These are phyloP conservation scores for Ganoderma sp. DNA, from an alignment of 1,284 basidiomycete genomes.

Conservation along the genomic window DNA sequence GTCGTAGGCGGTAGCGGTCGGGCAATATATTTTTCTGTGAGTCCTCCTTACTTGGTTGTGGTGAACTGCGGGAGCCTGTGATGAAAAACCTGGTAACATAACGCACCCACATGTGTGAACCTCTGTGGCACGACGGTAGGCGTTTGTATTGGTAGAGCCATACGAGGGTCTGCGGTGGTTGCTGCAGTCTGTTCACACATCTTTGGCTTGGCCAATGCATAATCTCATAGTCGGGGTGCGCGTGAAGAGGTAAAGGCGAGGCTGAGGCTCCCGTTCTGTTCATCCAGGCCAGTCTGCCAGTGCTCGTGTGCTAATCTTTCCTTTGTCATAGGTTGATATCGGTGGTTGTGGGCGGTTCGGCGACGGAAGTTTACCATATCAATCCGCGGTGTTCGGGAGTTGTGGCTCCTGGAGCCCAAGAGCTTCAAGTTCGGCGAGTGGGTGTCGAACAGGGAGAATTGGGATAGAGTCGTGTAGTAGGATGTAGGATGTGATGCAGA, in stretches of 20 bases:
- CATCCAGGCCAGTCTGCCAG: conserved; percentile 1
- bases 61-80: conserved; percentile 48
- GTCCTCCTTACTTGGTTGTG: conserved; percentile 32
- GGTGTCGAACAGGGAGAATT: background rate
- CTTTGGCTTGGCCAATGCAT: conserved; percentile 18
- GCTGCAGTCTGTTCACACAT: conserved; percentile 19
- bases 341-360: background rate
- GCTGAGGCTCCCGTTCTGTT: conserved; percentile 58
- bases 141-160: conserved; percentile 11
- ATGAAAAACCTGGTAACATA: conserved; percentile 88
- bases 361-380: background rate
- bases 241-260: conserved; percentile 85
- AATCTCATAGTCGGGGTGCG: conserved; percentile 57
- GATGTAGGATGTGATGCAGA: background rate
- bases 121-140: conserved; percentile 9
- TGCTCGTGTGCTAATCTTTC: conserved; percentile 15
- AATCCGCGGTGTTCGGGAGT: background rate
- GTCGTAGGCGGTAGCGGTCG: conserved; percentile 7
- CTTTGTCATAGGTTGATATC: conserved; percentile 3
- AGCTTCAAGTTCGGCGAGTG: background rate
- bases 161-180: conserved; percentile 6
- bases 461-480: no score
- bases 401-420: background rate
- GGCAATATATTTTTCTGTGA: conserved; percentile 37
- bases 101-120: conserved; percentile 61